Conservation (phyloP, 768 basidiomycete species). For the Cubamyces lactineus region DNA sequence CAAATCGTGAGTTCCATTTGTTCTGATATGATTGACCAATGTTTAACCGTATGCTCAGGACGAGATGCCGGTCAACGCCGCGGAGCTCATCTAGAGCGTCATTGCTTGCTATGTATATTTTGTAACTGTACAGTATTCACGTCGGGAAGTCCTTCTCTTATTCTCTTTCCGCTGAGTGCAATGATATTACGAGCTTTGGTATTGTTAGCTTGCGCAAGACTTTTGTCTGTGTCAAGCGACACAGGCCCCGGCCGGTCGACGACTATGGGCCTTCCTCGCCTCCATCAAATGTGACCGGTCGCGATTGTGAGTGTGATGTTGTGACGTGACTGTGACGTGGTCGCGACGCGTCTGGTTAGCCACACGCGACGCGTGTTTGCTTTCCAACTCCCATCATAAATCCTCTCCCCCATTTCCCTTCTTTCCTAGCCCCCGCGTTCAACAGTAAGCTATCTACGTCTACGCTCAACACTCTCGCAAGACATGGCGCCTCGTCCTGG, state of each 20-base stretch:
- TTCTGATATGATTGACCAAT: slow-evolving; percentile 28
- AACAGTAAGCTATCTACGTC: slow-evolving; percentile 5
- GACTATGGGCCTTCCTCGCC: neutral
- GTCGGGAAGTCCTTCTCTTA: slow-evolving; percentile 20
- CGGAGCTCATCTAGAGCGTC: slow-evolving; percentile 79
- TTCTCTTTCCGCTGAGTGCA: slow-evolving; percentile 19
- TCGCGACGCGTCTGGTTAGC: slow-evolving; percentile 18
- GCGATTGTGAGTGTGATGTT: slow-evolving; percentile 5
- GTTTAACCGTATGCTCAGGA: slow-evolving; percentile 56
- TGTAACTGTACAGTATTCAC: slow-evolving; percentile 25
- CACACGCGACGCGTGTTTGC: slow-evolving; percentile 21
- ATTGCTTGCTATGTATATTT: slow-evolving; percentile 21
- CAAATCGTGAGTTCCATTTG: slow-evolving; percentile 66
- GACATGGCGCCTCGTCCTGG: slow-evolving; percentile 36
- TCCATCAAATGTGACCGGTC: slow-evolving; percentile 5
- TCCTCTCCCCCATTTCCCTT: neutral
- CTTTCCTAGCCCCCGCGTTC: neutral
- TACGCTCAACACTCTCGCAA: slow-evolving; percentile 3
- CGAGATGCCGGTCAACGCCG: slow-evolving; percentile 99
- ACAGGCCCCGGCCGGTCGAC: neutral
- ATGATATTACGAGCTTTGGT: slow-evolving; percentile 9
- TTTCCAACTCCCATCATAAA: slow-evolving; percentile 24
- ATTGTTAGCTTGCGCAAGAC: too few relatives aligned
- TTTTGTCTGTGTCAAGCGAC: too few relatives aligned
- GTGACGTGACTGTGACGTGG: slow-evolving; percentile 19